Base-by-base conservation (phyloP, 108 stramenopile genomes). In the Seminavis robusta region DNA sequence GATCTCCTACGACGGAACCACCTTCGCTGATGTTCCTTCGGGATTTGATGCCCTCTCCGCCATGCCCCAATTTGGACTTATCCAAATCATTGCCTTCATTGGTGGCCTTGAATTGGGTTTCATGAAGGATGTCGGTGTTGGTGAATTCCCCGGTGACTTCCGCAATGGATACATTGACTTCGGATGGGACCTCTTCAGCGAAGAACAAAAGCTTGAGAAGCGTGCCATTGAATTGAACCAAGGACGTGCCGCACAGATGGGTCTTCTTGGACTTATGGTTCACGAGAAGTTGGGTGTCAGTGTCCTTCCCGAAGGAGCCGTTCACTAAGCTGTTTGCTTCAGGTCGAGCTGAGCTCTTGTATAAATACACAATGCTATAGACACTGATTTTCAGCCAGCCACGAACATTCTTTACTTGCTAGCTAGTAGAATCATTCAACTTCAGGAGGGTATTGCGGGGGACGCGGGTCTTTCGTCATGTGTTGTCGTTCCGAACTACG, bases 171-270 rank as follows among this genome's bases (percentile, higher is more conserved):
- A 45, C 59, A 47, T 88, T 56, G 86, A 88, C 66, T 83, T 88
- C 60, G 86, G 86, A 19, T 88, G 86, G 86, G 81, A 88, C 63
- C 48, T 47, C 43, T 78, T 81, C 38, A 67, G 61, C 44, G 74
- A 66, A 11, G 77, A 83, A 56, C 65, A 69, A 62, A 71, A 88
- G 80, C 64, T 66, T 5, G 25, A 25, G 34, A 90, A 94, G 88
- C 76, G 86, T 41, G 86, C 86, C 57, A 90, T 91, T 61, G 92
- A 94, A 73, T 64, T 94, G 32, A 94, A 94, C 81, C 80, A 92
- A 50, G 91, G 91, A 36, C 85, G 91, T 54, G 87, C 87, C 15
- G 91, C 91, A 31, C 67, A 70, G 74, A 88, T 94, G 86, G 92
- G 89, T 38, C 86, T 94, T 67, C 81, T 94, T 56, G 92, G 71